Conservation (phyloP, 1,284 basidiomycete species). For the Hemileia vastatrix region DNA sequence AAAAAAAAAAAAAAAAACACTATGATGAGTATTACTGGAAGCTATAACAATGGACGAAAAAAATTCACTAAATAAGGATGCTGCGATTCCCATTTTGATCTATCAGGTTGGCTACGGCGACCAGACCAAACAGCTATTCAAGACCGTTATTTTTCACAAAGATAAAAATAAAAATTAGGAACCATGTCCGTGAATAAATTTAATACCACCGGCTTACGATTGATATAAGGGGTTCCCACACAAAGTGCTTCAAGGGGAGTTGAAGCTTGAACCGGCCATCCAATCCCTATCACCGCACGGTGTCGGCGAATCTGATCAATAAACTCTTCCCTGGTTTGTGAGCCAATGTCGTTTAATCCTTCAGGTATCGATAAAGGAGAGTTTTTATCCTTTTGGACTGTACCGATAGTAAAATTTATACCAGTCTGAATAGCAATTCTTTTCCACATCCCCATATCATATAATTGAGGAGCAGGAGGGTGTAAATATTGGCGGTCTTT, state of each 20-base stretch:
- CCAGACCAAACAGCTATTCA: slow-evolving; percentile 13
- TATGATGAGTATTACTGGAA: background rate
- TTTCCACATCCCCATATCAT: background rate
- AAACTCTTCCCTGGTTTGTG: background rate
- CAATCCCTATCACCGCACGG: slow-evolving; percentile 12
- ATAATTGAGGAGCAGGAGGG: slow-evolving; percentile 3
- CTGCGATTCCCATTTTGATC: slow-evolving; percentile 22
- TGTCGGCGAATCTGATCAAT: slow-evolving; percentile 12
- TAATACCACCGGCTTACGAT: slow-evolving; percentile 5
- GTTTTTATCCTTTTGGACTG: background rate
- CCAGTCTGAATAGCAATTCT: slow-evolving; percentile 6
- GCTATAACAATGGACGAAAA: background rate
- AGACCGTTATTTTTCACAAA: background rate
- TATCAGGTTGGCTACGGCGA: slow-evolving; percentile 2
- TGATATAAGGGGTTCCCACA: slow-evolving; percentile 19
- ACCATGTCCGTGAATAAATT: background rate
- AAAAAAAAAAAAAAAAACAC: no score
- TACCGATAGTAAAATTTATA: slow-evolving; percentile 15
- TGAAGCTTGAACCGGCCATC: slow-evolving; percentile 16
- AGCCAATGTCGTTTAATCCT: slow-evolving; percentile 13
- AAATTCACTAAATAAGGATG: slow-evolving; percentile 17
- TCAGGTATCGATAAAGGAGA: no score
- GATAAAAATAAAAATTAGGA: background rate
- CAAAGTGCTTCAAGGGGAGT: slow-evolving; percentile 20
- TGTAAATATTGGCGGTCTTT: slow-evolving; percentile 10